Evolutionary conservation across 768 basidiomycete species (phyloP).

Genomic region (Macrolepiota albuminosa): DNA sequence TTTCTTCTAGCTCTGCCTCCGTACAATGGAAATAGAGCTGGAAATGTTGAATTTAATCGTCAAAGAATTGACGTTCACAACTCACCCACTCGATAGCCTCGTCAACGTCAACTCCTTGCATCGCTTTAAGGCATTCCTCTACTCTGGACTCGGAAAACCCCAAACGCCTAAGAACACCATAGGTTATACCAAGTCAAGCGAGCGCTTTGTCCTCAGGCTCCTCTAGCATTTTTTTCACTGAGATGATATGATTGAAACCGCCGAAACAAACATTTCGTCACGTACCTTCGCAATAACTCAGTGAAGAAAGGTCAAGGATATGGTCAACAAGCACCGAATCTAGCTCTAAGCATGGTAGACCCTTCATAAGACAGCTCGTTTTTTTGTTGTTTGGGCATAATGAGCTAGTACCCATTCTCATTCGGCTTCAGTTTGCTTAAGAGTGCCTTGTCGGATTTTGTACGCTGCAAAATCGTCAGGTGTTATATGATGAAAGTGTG

Average conservation of each 20-base stretch:
- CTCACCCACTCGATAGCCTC: slow-evolving; percentile 95
- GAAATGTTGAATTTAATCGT: no score
- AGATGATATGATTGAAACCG: slow-evolving; percentile 8
- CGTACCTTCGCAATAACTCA: slow-evolving; percentile 28
- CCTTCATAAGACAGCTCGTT: no score
- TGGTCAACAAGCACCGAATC: no score
- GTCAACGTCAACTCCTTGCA: slow-evolving; percentile 72
- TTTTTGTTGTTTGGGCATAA: no score
- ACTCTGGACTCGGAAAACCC: slow-evolving; percentile 71
- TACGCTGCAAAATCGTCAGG: slow-evolving; percentile 59
- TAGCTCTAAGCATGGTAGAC: no score
- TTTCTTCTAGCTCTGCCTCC: no score
- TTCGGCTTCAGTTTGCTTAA: no score
- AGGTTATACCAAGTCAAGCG: slow-evolving; percentile 73
- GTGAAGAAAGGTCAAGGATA: slow-evolving; percentile 49
- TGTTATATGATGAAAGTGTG: slow-evolving; percentile 2
- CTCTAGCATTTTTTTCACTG: slow-evolving; percentile 32
- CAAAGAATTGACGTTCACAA: no score
- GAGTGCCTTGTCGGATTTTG: slow-evolving; percentile 94
- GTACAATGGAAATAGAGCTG: no score
- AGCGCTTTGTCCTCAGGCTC: no score
- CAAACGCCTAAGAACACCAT: slow-evolving; percentile 72
- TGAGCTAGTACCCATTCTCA: no score
- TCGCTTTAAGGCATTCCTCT: slow-evolving; percentile 61
- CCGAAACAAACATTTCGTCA: slow-evolving; percentile 1